A percentile compares a stretch with the other conserved stretches of the same genome.
phyloP scores from a whole-genome alignment of 2,329 filamentous ascomycete species.

The Botrytis pseudocinerea region DNA sequence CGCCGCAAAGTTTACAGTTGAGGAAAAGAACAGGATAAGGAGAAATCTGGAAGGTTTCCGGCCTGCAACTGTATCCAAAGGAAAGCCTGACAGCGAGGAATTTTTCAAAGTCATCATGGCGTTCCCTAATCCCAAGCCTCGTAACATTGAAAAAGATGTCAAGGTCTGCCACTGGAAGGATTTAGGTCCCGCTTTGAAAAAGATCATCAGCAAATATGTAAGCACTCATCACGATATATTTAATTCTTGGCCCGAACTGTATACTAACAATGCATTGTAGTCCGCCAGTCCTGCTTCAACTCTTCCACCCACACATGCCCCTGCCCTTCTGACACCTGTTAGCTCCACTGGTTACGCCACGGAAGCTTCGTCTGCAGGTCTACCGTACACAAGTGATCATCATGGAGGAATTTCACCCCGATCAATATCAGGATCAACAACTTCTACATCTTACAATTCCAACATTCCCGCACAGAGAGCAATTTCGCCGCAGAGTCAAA shows the following conservation, averaged over 20 bases:
- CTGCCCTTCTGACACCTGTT: conserved; percentile 39
- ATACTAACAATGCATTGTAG: conserved; percentile 30
- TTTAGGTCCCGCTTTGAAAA: conserved; percentile 82
- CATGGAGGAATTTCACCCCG: conserved; percentile 39
- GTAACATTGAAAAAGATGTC: conserved; percentile 98
- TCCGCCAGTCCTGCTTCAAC: conserved; percentile 41
- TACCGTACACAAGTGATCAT: conserved; percentile 37
- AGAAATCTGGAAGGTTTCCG: conserved; percentile 94
- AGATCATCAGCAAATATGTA: conserved; percentile 94
- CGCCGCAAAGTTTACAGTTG: conserved; percentile 82
- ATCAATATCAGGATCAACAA: conserved; percentile 38
- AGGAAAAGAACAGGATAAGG: conserved; percentile 97
- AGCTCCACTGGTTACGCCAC: conserved; percentile 40
- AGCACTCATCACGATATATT: conserved; percentile 24
- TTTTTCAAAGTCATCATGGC: conserved; percentile 99
- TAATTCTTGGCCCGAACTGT: not conserved
- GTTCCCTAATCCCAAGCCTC: conserved; percentile 89
- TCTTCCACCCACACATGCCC: conserved; percentile 33
- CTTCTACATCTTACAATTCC: conserved; percentile 34
- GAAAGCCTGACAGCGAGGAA: conserved; percentile 86
- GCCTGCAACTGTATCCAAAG: conserved; percentile 89
- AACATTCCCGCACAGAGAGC: conserved; percentile 34
- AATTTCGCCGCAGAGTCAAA: conserved; percentile 37
- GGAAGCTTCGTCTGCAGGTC: conserved; percentile 35
- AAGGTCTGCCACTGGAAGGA: conserved; percentile 99